Evolutionary conservation across 352 stramenopile genomes (phyloP).

Genomic region (Labyrinthula sp.): DNA sequence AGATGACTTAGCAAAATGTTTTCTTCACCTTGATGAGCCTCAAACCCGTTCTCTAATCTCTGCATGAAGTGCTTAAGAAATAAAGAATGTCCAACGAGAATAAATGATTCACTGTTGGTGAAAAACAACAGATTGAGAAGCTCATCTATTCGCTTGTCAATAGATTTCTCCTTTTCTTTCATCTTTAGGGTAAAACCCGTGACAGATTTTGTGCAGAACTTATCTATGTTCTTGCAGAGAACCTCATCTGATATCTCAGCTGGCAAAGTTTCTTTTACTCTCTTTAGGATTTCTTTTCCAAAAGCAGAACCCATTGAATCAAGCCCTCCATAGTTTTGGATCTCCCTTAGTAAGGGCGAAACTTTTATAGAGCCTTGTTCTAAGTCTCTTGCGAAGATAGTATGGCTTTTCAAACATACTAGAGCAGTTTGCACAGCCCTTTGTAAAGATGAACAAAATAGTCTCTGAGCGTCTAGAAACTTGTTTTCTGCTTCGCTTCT

Average conservation of each 20-base stretch:
- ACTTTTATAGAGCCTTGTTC: conserved; percentile 5
- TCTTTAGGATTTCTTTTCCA: conserved; percentile 1
- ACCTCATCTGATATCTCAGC: not conserved
- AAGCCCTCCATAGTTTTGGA: conserved; percentile 19
- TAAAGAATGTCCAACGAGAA: conserved; percentile 21
- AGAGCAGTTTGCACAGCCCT: conserved; percentile 18
- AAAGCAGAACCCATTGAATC: conserved; percentile 9
- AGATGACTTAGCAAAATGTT: conserved; percentile 7
- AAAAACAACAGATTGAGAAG: conserved; percentile 13
- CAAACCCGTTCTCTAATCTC: conserved; percentile 3
- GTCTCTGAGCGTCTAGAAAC: conserved; percentile 3
- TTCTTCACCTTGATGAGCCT: not conserved
- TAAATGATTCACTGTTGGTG: not conserved
- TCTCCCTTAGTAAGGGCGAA: conserved; percentile 5
- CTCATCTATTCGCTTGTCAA: conserved; percentile 12
- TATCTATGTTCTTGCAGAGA: not conserved
- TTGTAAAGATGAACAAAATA: conserved; percentile 8
- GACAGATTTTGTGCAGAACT: conserved; percentile 1
- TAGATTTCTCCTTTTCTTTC: conserved; percentile 9
- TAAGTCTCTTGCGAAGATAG: too few relatives aligned
- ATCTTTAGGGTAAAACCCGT: conserved; percentile 15
- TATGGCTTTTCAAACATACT: conserved; percentile 8
- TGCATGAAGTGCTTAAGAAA: conserved; percentile 21
- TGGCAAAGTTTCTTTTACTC: conserved; percentile 1
- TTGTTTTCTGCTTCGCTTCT: not conserved